Percentiles rank a stretch among this genome's conserved stretches.
Evolutionary conservation across 768 basidiomycete genomes (phyloP).

Genomic region (Naematelia encephala): DNA sequence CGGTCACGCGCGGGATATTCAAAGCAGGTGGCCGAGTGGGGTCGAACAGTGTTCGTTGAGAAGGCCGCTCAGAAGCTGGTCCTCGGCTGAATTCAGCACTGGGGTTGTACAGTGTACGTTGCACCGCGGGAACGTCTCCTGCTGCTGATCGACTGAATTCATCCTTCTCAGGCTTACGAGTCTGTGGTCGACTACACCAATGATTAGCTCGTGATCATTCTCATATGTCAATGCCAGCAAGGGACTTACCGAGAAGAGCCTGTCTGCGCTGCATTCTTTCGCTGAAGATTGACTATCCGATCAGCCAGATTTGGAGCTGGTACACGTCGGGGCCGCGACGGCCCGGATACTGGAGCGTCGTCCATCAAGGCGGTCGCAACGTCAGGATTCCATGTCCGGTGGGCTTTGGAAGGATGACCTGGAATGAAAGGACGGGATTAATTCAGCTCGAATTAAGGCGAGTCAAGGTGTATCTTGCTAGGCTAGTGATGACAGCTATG

Average conservation of each 20-base stretch:
- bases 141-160: constrained; percentile 13
- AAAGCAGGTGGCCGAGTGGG: constrained; percentile 7
- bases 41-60: constrained; percentile 16
- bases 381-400: background rate
- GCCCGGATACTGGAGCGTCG: constrained; percentile 27
- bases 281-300: constrained; percentile 64
- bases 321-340: constrained; percentile 27
- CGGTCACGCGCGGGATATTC: background rate
- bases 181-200: background rate
- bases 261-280: constrained; percentile 58
- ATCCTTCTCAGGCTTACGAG: background rate
- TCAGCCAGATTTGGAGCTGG: constrained; percentile 59
- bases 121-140: background rate
- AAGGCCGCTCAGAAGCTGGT: background rate
- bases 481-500: too few relatives aligned
- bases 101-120: background rate
- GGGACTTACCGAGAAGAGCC: constrained; percentile 17
- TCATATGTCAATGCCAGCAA: background rate
- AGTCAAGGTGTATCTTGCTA: too few relatives aligned
- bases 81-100: constrained; percentile 12
- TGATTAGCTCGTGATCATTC: background rate
- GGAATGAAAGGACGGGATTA: too few relatives aligned
- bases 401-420: too few relatives aligned
- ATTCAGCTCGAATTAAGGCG: too few relatives aligned
- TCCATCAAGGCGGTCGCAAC: constrained; percentile 10